Conservation (phyloP, 2,329 filamentous ascomycete species). For the Sporothrix brasiliensis region DNA sequence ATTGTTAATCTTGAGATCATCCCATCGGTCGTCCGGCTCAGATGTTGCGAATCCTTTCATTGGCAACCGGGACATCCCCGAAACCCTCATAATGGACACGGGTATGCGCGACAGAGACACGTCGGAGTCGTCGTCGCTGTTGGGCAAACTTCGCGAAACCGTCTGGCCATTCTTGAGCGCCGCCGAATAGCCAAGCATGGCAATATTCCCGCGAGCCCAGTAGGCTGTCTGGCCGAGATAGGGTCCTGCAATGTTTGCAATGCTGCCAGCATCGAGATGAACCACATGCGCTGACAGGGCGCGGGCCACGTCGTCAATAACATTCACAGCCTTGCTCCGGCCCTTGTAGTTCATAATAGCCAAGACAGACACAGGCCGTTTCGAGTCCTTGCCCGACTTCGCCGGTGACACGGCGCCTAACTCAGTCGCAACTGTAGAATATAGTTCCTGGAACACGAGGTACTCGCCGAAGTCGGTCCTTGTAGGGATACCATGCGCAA, state of each 20-base stretch:
- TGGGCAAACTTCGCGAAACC: conserved; percentile 45
- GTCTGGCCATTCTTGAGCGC: conserved; percentile 59
- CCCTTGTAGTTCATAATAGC: conserved; percentile 45
- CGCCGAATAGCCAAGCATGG: conserved; percentile 60
- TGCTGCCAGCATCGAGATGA: conserved; percentile 67
- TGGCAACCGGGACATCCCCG: conserved; percentile 26
- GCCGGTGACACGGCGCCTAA: conserved; percentile 38
- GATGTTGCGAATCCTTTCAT: conserved; percentile 38
- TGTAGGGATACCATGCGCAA: conserved; percentile 12
- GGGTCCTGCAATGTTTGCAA: conserved; percentile 69
- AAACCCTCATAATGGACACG: conserved; percentile 32
- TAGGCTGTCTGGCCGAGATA: conserved; percentile 66
- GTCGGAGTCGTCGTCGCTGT: conserved; percentile 43
- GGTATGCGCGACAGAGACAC: conserved; percentile 37
- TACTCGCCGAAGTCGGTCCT: conserved; percentile 36
- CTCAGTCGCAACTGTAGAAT: conserved; percentile 43
- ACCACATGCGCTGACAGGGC: conserved; percentile 66
- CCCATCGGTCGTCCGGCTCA: conserved; percentile 57
- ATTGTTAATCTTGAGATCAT: conserved; percentile 62
- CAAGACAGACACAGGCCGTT: conserved; percentile 44
- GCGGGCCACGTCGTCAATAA: conserved; percentile 42
- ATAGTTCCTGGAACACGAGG: conserved; percentile 41
- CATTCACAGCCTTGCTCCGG: conserved; percentile 37
- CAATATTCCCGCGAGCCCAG: conserved; percentile 53
- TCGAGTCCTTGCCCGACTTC: conserved; percentile 37